Percentiles rank a stretch among this genome's conserved stretches.
These are phyloP conservation scores for Penicillium sp. DNA, from an alignment of 2,329 filamentous ascomycete genomes.

Conservation along the genomic window DNA sequence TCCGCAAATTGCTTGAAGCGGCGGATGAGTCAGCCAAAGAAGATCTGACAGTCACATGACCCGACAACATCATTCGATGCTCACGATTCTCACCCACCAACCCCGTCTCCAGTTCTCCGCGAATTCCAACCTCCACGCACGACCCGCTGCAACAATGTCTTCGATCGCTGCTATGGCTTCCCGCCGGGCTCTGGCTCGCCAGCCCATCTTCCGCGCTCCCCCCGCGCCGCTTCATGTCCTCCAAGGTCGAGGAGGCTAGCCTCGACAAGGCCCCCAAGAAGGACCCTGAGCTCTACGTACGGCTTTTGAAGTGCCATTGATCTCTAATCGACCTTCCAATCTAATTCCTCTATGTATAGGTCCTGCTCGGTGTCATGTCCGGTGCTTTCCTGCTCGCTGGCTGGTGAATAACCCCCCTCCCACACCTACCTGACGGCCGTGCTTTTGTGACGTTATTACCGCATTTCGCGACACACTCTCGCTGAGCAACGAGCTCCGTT, in stretches of 20 bases:
- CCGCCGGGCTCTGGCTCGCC: slow-evolving; percentile 48
- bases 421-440: slow-evolving; percentile 14
- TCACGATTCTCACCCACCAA: slow-evolving; percentile 38
- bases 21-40: slow-evolving; percentile 24
- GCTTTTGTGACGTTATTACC: slow-evolving; percentile 59
- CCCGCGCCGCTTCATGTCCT: slow-evolving; percentile 45
- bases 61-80: slow-evolving; percentile 41
- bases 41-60: slow-evolving; percentile 11
- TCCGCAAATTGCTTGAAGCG: slow-evolving; percentile 14
- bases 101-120: slow-evolving; percentile 26
- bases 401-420: slow-evolving; percentile 55
- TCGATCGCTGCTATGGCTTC: slow-evolving; percentile 48
- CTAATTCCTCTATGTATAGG: slow-evolving; percentile 55
- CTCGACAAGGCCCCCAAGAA: slow-evolving; percentile 67
- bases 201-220: slow-evolving; percentile 47
- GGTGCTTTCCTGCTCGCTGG: slow-evolving; percentile 85
- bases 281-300: slow-evolving; percentile 76
- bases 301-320: slow-evolving; percentile 33
- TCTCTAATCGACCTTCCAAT: slow-evolving; percentile 4
- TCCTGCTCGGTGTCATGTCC: slow-evolving; percentile 89
- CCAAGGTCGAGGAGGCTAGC: slow-evolving; percentile 52
- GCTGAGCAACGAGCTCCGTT: neutral
- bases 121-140: slow-evolving; percentile 24
- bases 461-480: slow-evolving; percentile 45
- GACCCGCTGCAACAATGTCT: slow-evolving; percentile 40